Base-by-base conservation (phyloP, 2,329 filamentous ascomycete species). In the Coniochaeta sp. region DNA sequence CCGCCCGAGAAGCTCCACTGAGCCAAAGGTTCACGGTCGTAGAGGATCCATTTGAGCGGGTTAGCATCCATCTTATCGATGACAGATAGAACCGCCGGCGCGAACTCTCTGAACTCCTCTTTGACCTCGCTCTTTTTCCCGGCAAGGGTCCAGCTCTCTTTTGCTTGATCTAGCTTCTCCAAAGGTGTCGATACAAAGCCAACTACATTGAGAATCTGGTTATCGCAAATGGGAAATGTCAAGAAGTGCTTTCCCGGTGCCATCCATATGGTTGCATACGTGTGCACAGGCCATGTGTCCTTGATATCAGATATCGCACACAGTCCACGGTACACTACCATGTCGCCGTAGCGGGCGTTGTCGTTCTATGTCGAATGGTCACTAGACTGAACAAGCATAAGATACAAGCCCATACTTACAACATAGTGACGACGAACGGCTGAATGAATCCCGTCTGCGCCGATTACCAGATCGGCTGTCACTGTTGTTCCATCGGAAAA, bases 181-280 rank as follows among this genome's bases (percentile, higher is more conserved):
- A 71, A 67, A 8, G 64, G 61, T 43, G 69, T 68, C 17, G 68
- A 69, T 6, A 72, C 67, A 58, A 74, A 75, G 0, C 68, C 73
- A 3, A 75, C 72, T 44, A 75, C 67, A 61, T 74, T 75, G 24
- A 76, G 63, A n/a, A 63, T 62, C 60, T 68, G 66, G 64, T 74
- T 72, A 6, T 64, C 57, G 12, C 63, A 64, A 58, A 77, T 75
- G 3, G 74, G 72, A 60, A 72, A 76, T 17, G 67, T 63, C 8
- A 77, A 67, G 34, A 76, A 69, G 65, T 77, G 74, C 60, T 68
- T 67, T 59, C 69, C 67, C 38, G 69, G 71, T 0, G 68, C 72
- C 6, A 72, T 62, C 72, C 72, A 75, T 31, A 68, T 63, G 28
- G 58, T 64, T 9, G 67, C 60, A 57, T 69, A 68, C 24, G 67